These are phyloP conservation scores for Brassica balearica DNA, from an alignment of 441 rosid genomes.

Conservation along the genomic window DNA sequence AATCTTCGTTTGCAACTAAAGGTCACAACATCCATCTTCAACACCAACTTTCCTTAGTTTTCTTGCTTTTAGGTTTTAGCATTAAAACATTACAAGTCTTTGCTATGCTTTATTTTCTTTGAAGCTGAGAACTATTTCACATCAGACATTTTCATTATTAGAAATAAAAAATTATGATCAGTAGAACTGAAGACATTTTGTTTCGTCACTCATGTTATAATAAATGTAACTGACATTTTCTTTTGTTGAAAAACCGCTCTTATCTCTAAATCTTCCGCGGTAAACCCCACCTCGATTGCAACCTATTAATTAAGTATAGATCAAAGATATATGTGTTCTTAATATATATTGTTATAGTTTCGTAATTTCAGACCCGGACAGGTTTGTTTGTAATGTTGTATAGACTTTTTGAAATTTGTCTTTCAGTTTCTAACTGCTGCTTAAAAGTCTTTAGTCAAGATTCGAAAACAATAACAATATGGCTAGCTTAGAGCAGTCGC, in stretches of 20 bases:
- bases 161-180: neutral
- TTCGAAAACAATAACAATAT: slow-evolving; percentile 15
- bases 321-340: neutral
- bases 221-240: neutral
- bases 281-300: neutral
- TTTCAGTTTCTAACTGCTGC: neutral
- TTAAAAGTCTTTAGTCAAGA: slow-evolving; percentile 20
- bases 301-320: neutral
- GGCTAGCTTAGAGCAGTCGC: slow-evolving; percentile 12
- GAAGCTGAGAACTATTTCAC: slow-evolving; percentile 9
- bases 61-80: slow-evolving; percentile 15
- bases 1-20: slow-evolving; percentile 29
- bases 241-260: neutral
- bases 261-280: neutral
- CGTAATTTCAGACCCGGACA: neutral
- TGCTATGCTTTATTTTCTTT: neutral
- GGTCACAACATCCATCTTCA: slow-evolving; percentile 27
- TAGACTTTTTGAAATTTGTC: neutral
- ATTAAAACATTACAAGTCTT: slow-evolving; percentile 21
- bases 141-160: neutral
- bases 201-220: neutral
- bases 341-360: too few species aligned
- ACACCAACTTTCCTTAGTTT: slow-evolving; percentile 20
- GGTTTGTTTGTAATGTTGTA: slow-evolving; percentile 17
- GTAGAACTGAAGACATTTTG: neutral